Evolutionary conservation across 345 rosid species (phyloP).

Genomic region (Populus alba): DNA sequence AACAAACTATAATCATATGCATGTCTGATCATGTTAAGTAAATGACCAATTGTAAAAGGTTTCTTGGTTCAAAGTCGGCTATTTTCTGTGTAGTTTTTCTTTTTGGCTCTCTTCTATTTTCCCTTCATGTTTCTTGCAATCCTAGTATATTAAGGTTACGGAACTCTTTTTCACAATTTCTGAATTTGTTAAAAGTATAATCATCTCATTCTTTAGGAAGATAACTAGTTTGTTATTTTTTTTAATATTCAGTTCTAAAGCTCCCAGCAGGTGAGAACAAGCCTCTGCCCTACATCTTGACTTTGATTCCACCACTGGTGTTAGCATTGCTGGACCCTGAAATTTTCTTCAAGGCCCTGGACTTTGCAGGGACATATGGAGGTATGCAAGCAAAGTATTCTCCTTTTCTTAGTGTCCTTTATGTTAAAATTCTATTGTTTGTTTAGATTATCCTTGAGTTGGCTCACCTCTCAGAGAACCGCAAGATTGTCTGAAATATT

Average conservation of each 20-base stretch:
- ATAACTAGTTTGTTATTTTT: not conserved
- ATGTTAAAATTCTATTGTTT: not conserved
- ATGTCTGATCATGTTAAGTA: no score
- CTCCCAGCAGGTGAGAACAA: constrained; percentile 57
- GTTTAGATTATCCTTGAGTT: not conserved
- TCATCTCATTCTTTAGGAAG: not conserved
- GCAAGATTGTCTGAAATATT: no score
- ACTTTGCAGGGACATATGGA: constrained; percentile 94
- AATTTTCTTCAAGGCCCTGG: constrained; percentile 90
- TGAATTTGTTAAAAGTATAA: not conserved
- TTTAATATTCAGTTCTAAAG: constrained; percentile 52
- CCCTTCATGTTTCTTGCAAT: not conserved
- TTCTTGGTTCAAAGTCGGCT: not conserved
- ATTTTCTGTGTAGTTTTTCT: not conserved
- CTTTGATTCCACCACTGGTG: constrained; percentile 69
- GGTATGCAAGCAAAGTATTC: constrained; percentile 31
- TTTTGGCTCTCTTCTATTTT: not conserved
- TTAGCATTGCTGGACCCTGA: constrained; percentile 80
- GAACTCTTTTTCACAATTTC: not conserved
- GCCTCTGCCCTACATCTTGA: constrained; percentile 65
- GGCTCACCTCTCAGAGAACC: not conserved
- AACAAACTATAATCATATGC: not conserved
- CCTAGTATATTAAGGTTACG: not conserved
- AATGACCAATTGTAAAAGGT: not conserved
- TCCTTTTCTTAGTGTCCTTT: not conserved